These are phyloP conservation scores for Arthroderma sp. DNA, from an alignment of 2,329 filamentous ascomycete species.

Conservation along the genomic window DNA sequence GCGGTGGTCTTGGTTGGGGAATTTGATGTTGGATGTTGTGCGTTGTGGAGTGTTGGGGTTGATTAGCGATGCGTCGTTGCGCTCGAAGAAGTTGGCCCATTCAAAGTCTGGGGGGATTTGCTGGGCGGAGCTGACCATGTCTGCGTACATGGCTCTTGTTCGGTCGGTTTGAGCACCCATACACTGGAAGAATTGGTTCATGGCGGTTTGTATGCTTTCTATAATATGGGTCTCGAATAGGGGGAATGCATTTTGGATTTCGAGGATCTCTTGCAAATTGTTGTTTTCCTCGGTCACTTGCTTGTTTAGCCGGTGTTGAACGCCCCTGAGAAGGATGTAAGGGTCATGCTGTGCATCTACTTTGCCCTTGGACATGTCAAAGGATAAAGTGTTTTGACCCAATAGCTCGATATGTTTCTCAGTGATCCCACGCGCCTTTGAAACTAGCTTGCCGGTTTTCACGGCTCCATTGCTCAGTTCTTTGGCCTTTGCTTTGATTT, in stretches of 20 bases:
- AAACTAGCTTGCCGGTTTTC: slow-evolving; percentile 79
- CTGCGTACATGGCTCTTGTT: slow-evolving; percentile 64
- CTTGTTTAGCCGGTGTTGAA: slow-evolving; percentile 72
- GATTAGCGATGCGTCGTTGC: slow-evolving; percentile 60
- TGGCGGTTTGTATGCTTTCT: slow-evolving; percentile 64
- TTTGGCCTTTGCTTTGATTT: slow-evolving; percentile 94
- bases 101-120: slow-evolving; percentile 74
- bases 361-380: slow-evolving; percentile 58
- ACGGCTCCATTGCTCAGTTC: slow-evolving; percentile 68
- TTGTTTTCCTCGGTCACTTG: slow-evolving; percentile 94
- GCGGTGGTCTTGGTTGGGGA: slow-evolving; percentile 77
- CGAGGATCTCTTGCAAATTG: slow-evolving; percentile 78
- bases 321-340: slow-evolving; percentile 70
- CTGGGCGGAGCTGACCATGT: slow-evolving; percentile 67
- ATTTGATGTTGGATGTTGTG: slow-evolving; percentile 58
- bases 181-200: slow-evolving; percentile 72
- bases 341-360: slow-evolving; percentile 66
- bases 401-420: slow-evolving; percentile 96
- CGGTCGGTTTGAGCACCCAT: slow-evolving; percentile 70
- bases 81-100: slow-evolving; percentile 71
- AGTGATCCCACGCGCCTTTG: slow-evolving; percentile 70
- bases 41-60: slow-evolving; percentile 64
- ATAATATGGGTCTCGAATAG: slow-evolving; percentile 80
- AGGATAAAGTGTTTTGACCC: slow-evolving; percentile 69
- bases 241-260: slow-evolving; percentile 81